Conservation (phyloP, 192 early-diverging fungal species). For the Coemansia nantahalensis region DNA sequence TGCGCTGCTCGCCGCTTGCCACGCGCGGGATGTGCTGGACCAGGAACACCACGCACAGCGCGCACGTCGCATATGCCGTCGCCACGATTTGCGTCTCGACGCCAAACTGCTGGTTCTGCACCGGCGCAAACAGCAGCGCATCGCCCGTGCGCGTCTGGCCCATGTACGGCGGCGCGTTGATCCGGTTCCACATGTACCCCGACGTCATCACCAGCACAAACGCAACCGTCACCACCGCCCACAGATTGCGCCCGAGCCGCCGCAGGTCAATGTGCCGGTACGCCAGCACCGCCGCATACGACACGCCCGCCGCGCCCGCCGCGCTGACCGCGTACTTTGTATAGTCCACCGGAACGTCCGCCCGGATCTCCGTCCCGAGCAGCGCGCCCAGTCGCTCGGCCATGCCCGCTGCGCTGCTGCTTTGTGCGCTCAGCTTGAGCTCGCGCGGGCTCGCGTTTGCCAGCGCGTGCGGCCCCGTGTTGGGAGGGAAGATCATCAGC, state of each 20-base stretch:
- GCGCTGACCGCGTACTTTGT: constrained; percentile 16
- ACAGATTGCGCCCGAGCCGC: constrained; percentile 29
- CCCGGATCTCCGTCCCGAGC: constrained; percentile 26
- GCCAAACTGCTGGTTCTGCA: constrained; percentile 43
- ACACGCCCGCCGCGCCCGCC: constrained; percentile 4
- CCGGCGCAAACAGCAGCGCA: constrained; percentile 36
- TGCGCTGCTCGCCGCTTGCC: constrained; percentile 34
- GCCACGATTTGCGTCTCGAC: constrained; percentile 54
- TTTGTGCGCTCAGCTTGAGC: constrained; percentile 21
- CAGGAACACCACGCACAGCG: constrained; percentile 45
- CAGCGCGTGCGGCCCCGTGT: constrained; percentile 23
- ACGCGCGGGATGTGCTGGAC: constrained; percentile 45
- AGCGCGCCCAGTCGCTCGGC: constrained; percentile 34
- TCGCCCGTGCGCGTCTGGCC: constrained; percentile 40
- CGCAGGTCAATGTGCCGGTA: constrained; percentile 27
- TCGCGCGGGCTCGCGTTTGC: constrained; percentile 38
- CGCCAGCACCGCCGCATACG: constrained; percentile 14
- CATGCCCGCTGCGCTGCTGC: constrained; percentile 23
- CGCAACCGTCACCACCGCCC: constrained; percentile 29
- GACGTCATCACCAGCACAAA: constrained; percentile 54
- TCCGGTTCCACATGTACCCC: constrained; percentile 53
- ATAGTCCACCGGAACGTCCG: constrained; percentile 33
- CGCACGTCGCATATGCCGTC: constrained; percentile 37
- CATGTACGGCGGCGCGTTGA: constrained; percentile 45
- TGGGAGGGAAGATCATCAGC: constrained; percentile 45